A percentile compares a stretch with the other conserved stretches of the same genome.
Evolutionary conservation across 2,329 filamentous ascomycete genomes (phyloP).

Genomic region (Rhexocercosporidium sp.): DNA sequence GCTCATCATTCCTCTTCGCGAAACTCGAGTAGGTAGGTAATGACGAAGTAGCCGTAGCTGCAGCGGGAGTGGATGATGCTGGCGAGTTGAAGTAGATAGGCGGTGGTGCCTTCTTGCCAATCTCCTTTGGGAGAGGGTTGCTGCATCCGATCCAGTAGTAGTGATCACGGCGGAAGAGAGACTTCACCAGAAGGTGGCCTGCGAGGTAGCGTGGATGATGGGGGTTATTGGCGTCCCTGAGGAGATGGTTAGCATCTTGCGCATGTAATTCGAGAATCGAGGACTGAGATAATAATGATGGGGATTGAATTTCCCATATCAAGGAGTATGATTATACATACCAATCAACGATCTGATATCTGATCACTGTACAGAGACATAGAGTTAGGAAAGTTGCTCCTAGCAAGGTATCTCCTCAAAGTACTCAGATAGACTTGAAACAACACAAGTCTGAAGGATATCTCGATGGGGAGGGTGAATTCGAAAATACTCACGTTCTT

Average conservation of each 20-base stretch:
- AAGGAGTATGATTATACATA: background rate
- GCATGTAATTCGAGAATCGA: too few species aligned
- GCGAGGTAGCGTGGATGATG: slow-evolving; percentile 6
- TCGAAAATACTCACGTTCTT: background rate
- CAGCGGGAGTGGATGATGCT: background rate
- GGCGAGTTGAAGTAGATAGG: background rate
- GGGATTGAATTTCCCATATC: background rate
- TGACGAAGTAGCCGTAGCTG: background rate
- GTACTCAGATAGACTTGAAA: too few species aligned
- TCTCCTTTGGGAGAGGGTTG: slow-evolving; percentile 3
- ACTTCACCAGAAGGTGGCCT: background rate
- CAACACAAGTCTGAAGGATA: background rate
- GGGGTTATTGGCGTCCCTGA: slow-evolving; percentile 5
- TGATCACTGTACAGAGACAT: background rate
- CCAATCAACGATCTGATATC: background rate
- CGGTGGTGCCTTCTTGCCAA: background rate
- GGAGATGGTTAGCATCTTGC: too few species aligned
- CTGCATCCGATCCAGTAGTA: slow-evolving; percentile 13
- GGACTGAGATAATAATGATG: background rate
- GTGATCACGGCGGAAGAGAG: background rate
- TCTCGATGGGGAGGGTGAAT: background rate
- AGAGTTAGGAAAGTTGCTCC: background rate
- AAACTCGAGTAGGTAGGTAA: background rate
- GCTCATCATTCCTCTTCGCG: too few species aligned
- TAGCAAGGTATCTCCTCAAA: background rate